Base-by-base conservation (phyloP, 257 asterid genomes). In the Ehretia macrophylla region DNA sequence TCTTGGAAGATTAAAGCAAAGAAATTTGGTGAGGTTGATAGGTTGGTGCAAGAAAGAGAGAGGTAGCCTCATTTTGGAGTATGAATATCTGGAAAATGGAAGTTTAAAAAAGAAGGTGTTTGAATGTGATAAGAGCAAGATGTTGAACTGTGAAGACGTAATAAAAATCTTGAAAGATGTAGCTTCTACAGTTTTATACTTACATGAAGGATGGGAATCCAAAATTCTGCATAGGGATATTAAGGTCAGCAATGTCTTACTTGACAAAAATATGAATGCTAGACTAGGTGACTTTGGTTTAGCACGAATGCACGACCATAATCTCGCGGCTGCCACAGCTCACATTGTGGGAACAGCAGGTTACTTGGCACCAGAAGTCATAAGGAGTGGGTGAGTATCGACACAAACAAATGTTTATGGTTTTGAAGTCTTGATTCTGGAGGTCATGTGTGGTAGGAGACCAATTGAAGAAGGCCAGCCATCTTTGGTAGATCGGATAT, bases 41-140 rank as follows among this genome's bases (percentile, higher is more conserved):
- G 94, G 96, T 1, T 84, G 96, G 94, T 87, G 96, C 69, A 87
- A 84, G 81, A 84, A 82, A 57, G 88, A 80, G 38, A 82, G 67
- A 27, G 85, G 86, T 5, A 78, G 86, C 78, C 58, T 87, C 16
- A 60, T 87, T 39, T 35, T 87, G 37, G 83, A 84, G 5, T 84
- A 87, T 48, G 94, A 87, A 40, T 87, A 84, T 57, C 78, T 87
- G 95, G 94, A 78, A 68, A 82, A 84, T 53, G 95, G 88, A 5
- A 84, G 95, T 51, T 81, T 87, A 17, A 94, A 87, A 32, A 67
- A 68, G 18, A 68, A 75, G 68, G 76, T 82, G 32, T 82, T 82
- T 17, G 83, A 69, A 5, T 69, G 72, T 47, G 81, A 79, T n/a
- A 82, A 55, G 20, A 55, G n/a, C 12, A 69, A 50, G 37, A 47